Conservation (phyloP, 805 yeast species). For the Teunomyces tritomae region DNA sequence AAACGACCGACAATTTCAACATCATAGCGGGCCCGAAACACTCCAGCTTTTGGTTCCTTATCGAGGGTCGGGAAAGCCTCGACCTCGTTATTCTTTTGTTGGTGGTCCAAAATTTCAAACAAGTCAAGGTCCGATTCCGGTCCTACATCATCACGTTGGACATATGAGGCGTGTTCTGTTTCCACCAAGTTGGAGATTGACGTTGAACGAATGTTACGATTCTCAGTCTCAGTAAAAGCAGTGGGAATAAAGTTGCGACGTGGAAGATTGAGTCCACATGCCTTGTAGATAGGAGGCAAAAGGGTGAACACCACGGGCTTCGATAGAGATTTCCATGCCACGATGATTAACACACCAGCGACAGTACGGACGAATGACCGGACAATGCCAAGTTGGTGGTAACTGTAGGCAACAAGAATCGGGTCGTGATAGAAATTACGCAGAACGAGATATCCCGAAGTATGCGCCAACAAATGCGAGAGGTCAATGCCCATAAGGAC, state of each 20-base stretch:
- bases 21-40: slow-evolving; percentile 61
- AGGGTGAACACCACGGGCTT: slow-evolving; percentile 61
- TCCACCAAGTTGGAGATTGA: slow-evolving; percentile 36
- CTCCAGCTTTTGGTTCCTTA: slow-evolving; percentile 36
- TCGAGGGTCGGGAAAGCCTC: slow-evolving; percentile 26
- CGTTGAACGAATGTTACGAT: slow-evolving; percentile 35
- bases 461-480: slow-evolving; percentile 50
- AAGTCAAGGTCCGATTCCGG: slow-evolving; percentile 40
- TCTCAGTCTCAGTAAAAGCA: slow-evolving; percentile 32
- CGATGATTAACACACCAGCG: slow-evolving; percentile 61
- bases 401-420: slow-evolving; percentile 42
- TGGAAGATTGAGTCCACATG: slow-evolving; percentile 38
- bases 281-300: slow-evolving; percentile 58
- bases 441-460: slow-evolving; percentile 25
- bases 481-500: slow-evolving; percentile 77
- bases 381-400: slow-evolving; percentile 39
- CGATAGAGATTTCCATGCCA: slow-evolving; percentile 70
- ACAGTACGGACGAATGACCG: slow-evolving; percentile 47
- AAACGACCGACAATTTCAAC: slow-evolving; percentile 76
- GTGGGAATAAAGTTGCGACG: slow-evolving; percentile 37
- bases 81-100: slow-evolving; percentile 7
- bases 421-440: slow-evolving; percentile 23
- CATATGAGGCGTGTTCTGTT: slow-evolving; percentile 7
- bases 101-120: slow-evolving; percentile 39
- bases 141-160: slow-evolving; percentile 27